These are phyloP conservation scores for Auriscalpium orientale DNA, from an alignment of 768 basidiomycete genomes.

Conservation along the genomic window DNA sequence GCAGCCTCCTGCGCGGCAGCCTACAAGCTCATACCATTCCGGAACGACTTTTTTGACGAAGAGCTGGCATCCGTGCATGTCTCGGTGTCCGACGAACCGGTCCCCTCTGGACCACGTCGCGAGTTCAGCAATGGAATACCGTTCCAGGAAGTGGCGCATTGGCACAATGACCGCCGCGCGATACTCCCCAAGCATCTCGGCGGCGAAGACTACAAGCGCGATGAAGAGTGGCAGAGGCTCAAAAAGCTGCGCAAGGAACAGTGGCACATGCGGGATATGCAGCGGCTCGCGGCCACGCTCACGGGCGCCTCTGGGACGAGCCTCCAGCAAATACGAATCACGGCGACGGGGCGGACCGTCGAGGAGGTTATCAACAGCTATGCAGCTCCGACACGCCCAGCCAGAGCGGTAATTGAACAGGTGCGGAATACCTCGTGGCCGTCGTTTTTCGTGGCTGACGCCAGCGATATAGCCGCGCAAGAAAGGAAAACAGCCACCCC, in stretches of 20 bases:
- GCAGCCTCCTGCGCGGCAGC: too few relatives aligned
- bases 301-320: constrained; percentile 52
- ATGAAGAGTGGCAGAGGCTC: constrained; percentile 29
- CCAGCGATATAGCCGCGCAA: constrained; percentile 15
- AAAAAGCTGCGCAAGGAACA: constrained; percentile 40
- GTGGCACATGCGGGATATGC: constrained; percentile 47
- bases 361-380: constrained; percentile 3
- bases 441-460: too few relatives aligned
- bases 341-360: constrained; percentile 25
- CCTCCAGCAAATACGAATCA: constrained; percentile 49
- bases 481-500: constrained; percentile 21
- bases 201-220: constrained; percentile 29
- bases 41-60: constrained; percentile 32
- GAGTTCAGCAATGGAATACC: constrained; percentile 32
- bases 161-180: constrained; percentile 45
- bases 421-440: too few relatives aligned
- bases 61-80: constrained; percentile 30
- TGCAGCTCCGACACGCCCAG: not conserved
- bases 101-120: constrained; percentile 17
- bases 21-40: constrained; percentile 29
- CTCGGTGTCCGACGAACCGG: constrained; percentile 16
- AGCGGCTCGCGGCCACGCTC: constrained; percentile 52
- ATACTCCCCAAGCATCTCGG: constrained; percentile 50
- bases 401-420: too few relatives aligned
- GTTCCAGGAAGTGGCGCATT: constrained; percentile 49